phyloP scores from a whole-genome alignment of 148 eudicot genomes.

The Rhododendron kiyosumense region DNA sequence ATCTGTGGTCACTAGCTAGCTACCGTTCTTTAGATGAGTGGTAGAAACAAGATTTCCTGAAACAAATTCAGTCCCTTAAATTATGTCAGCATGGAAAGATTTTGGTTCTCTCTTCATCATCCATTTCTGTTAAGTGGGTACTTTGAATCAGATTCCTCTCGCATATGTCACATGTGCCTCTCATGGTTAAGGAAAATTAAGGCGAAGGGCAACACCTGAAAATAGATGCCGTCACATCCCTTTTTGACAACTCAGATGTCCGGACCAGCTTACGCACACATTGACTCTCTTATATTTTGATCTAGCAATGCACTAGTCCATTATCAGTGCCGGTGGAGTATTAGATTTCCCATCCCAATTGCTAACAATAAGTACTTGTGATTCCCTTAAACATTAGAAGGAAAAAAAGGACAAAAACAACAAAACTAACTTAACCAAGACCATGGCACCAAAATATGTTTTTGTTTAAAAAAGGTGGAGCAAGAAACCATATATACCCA shows the following conservation, averaged over 20 bases:
- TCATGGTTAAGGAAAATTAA: not conserved
- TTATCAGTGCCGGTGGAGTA: not conserved
- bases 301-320: not conserved
- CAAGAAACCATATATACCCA: not conserved
- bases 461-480: not conserved
- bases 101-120: not conserved
- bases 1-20: not conserved
- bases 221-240: not conserved
- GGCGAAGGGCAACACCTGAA: not conserved
- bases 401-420: not conserved
- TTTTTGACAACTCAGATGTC: no score
- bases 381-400: not conserved
- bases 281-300: not conserved
- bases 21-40: not conserved
- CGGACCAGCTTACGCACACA: no score
- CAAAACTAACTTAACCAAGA: not conserved
- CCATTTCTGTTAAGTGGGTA: not conserved
- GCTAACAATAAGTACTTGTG: not conserved
- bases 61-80: not conserved
- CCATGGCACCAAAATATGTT: not conserved
- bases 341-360: not conserved
- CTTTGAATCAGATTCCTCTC: constrained; percentile 6
- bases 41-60: not conserved
- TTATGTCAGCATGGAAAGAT: not conserved
- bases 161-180: no score